Conservation (phyloP, 2,329 filamentous ascomycete genomes). For the Fusarium avenaceum region DNA sequence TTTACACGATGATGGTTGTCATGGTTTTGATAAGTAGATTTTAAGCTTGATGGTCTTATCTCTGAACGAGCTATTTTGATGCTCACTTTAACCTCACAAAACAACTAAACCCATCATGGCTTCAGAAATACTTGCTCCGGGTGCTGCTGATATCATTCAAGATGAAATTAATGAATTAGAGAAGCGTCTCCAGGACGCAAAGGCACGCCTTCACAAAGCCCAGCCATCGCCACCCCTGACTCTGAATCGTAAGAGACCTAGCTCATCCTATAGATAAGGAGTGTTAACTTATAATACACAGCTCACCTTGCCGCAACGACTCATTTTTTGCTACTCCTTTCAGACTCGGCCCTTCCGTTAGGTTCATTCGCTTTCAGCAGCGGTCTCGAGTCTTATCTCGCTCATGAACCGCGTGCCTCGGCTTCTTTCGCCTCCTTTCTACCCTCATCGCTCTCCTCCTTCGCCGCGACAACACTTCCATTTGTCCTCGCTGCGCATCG, state of each 20-base stretch:
- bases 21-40: constrained; percentile 37
- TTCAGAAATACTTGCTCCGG: constrained; percentile 33
- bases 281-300: constrained; percentile 21
- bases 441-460: constrained; percentile 76
- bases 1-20: constrained; percentile 41
- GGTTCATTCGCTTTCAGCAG: constrained; percentile 91
- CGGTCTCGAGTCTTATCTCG: constrained; percentile 85
- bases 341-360: constrained; percentile 84
- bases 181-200: constrained; percentile 61
- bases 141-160: constrained; percentile 53
- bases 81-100: constrained; percentile 22
- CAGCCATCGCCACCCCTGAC: constrained; percentile 37
- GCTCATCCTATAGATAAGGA: constrained; percentile 10
- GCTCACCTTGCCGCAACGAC: constrained; percentile 44
- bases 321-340: constrained; percentile 81
- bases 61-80: constrained; percentile 33
- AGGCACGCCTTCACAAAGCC: constrained; percentile 58
- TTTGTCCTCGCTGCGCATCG: constrained; percentile 79
- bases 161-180: constrained; percentile 73
- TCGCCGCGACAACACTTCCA: constrained; percentile 79
- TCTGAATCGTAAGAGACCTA: constrained; percentile 34
- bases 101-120: constrained; percentile 45
- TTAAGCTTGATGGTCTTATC: constrained; percentile 40
- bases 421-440: constrained; percentile 75
- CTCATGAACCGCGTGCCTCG: constrained; percentile 66